Base-by-base conservation (phyloP, 441 rosid genomes). In the Metrosideros polymorpha region DNA sequence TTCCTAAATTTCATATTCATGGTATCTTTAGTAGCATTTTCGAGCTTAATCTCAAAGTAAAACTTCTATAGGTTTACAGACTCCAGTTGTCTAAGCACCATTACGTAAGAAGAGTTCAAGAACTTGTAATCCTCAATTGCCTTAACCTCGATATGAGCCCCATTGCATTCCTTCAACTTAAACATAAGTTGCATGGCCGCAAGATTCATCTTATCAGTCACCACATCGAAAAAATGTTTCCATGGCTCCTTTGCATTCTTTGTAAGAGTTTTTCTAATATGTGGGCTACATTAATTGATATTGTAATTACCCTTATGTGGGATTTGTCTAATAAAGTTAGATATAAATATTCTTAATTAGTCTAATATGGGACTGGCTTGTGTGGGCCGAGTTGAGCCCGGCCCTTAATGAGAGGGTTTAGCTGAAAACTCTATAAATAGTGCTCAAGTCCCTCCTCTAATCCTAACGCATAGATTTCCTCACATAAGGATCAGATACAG, bases 171-270 rank as follows among this genome's bases (percentile, higher is more conserved):
- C 92, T 96, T 98, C 84, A 95, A 88, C 89, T 93, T 95, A 84
- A 98, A 98, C 99, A 96, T 95, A 84, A 98, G 98, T 93, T 98
- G 99, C 99, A 95, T 98, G 9, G 99, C 98, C 79, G 98, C 96
- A 1, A 97, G 99, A 88, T 97, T 96, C 98, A 96, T 96, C 91
- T 97, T 97, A 89, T 96, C 99, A 0, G 98, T 96, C 86, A 97
- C 99, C 35, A 95, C 99, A 86, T 97, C 98, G 79, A 96, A 96
- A n/a, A 96, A 98, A 56, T 97, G 99, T 55, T 94, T 95, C 95
- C 95, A 93, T 0, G 99, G 99, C 93, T 96, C 99, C 86, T 94
- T 93, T 0, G 98, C 95, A 45, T 96, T 97, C n/a, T n/a, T n/a
- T n/a, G n/a, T n/a, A n/a, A n/a, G n/a, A n/a, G n/a, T n/a, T n/a